These are phyloP conservation scores for Xylaria intraflava DNA, from an alignment of 495 filamentous ascomycete species.

Conservation along the genomic window DNA sequence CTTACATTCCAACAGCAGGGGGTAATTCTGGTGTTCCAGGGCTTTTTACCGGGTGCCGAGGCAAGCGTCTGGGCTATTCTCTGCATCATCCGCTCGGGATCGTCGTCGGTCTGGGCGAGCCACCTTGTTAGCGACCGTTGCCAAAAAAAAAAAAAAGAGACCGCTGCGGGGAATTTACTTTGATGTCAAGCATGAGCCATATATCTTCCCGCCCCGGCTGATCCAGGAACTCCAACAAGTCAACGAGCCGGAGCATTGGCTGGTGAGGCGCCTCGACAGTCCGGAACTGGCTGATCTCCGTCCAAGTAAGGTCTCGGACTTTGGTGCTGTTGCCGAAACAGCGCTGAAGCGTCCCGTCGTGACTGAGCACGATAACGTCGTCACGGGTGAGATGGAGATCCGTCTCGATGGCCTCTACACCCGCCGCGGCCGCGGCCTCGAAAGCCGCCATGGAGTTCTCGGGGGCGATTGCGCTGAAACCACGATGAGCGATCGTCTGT, in stretches of 20 bases:
- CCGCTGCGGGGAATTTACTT: constrained; percentile 41
- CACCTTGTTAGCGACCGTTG: constrained; percentile 3
- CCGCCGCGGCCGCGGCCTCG: constrained; percentile 59
- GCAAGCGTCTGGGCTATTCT: constrained; percentile 55
- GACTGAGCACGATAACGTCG: constrained; percentile 66
- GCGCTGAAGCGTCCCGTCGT: constrained; percentile 71
- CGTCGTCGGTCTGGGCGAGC: constrained; percentile 49
- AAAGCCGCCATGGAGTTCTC: constrained; percentile 86
- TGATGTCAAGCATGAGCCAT: constrained; percentile 87
- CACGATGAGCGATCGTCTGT: constrained; percentile 79
- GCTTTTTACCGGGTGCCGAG: constrained; percentile 40
- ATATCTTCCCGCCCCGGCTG: constrained; percentile 52
- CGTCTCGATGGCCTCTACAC: constrained; percentile 78
- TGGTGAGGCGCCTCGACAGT: constrained; percentile 63
- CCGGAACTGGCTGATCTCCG: constrained; percentile 57
- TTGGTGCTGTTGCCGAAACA: constrained; percentile 68
- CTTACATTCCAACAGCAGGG: constrained; percentile 73
- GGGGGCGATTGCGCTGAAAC: constrained; percentile 69
- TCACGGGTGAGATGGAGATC: constrained; percentile 81
- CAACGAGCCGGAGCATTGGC: constrained; percentile 65
- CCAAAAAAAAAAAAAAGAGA: background rate
- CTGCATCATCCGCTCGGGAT: constrained; percentile 61
- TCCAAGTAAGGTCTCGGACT: constrained; percentile 70
- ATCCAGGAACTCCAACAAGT: constrained; percentile 66
- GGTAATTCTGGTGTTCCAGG: constrained; percentile 66